Evolutionary conservation across 139 green algal species (phyloP).

Genomic region (Asterochloris erici): DNA sequence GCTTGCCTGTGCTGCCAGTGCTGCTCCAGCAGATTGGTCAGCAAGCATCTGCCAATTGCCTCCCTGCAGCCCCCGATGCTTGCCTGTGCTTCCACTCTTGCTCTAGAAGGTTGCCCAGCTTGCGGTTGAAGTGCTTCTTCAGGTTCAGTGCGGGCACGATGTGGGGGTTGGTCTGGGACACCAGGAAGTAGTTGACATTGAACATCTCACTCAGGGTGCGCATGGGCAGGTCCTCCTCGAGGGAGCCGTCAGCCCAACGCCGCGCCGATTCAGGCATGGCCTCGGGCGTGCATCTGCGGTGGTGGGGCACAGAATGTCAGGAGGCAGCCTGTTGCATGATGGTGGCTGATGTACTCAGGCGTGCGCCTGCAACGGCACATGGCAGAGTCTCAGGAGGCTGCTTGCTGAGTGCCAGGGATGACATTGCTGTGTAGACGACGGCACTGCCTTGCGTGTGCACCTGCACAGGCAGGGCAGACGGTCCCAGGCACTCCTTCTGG

Average conservation of each 20-base stretch:
- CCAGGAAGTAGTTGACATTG: slow-evolving; percentile 94
- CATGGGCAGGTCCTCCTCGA: slow-evolving; percentile 82
- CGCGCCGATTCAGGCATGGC: slow-evolving; percentile 28
- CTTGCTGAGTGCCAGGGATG: too few species aligned
- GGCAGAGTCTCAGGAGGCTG: too few species aligned
- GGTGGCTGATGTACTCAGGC: too few species aligned
- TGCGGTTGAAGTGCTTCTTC: slow-evolving; percentile 59
- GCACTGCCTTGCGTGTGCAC: too few species aligned
- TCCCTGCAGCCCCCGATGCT: too few species aligned
- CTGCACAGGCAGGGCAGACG: too few species aligned
- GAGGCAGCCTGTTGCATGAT: too few species aligned
- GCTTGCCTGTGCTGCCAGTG: too few species aligned
- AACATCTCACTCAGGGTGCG: slow-evolving; percentile 84
- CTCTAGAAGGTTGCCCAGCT: slow-evolving; percentile 69
- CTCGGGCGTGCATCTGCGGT: slow-evolving; percentile 24
- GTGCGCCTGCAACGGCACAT: background rate
- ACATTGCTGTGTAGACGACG: too few species aligned
- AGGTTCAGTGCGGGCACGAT: slow-evolving; percentile 84
- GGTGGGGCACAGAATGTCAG: background rate
- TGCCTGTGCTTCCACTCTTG: slow-evolving; percentile 85
- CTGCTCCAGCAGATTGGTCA: too few species aligned
- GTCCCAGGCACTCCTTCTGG: too few species aligned
- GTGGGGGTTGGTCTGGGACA: slow-evolving; percentile 87
- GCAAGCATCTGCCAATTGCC: too few species aligned
- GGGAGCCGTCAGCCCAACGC: slow-evolving; percentile 73